Base-by-base conservation (phyloP, 345 rosid species). In the Kernera saxatilis region DNA sequence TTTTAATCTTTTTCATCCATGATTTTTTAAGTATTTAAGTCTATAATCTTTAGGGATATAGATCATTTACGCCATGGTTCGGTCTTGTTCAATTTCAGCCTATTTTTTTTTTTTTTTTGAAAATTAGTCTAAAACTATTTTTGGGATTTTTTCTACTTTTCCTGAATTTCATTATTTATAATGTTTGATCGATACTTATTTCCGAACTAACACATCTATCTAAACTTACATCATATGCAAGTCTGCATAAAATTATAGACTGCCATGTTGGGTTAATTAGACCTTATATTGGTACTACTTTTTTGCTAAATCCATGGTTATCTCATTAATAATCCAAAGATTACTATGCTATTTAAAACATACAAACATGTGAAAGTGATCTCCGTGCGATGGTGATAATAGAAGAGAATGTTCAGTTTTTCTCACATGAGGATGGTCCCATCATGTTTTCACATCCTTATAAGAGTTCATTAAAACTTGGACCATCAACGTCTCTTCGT, bases 361-460 rank as follows among this genome's bases (percentile, higher is more conserved):
- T 19, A 56, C 67, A 73, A 48, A 26, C 78, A 60, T 51, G 64
- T 33, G 78, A 67, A 52, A 74, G 25, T 51, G 63, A 74, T 60
- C 45, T 9, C 54, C 21, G 37, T 51, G 23, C 14, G 27, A 75
- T 41, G 27, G 35, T 29, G 73, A 74, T 74, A 59, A 74, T 54
- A 58, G 69, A 67, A 59, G 50, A 51, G 69, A 74, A 40, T 60
- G 69, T 41, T 67, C 73, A 67, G 78, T 67, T 60, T 74, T 74
- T 60, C 30, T 74, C 78, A 74, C 78, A 68, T 75, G 78, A 75
- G 64, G 8, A 60, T 75, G 78, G 78, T 67, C 78, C 73, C 69
- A 68, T 75, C 70, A 68, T 75, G 73, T 68, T 74, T 67, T 33
- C 56, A 67, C 60, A 57, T 55, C 50, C 62, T 46, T 14, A 35